Evolutionary conservation across 768 basidiomycete species (phyloP).

Genomic region (Mrakia gelida): DNA sequence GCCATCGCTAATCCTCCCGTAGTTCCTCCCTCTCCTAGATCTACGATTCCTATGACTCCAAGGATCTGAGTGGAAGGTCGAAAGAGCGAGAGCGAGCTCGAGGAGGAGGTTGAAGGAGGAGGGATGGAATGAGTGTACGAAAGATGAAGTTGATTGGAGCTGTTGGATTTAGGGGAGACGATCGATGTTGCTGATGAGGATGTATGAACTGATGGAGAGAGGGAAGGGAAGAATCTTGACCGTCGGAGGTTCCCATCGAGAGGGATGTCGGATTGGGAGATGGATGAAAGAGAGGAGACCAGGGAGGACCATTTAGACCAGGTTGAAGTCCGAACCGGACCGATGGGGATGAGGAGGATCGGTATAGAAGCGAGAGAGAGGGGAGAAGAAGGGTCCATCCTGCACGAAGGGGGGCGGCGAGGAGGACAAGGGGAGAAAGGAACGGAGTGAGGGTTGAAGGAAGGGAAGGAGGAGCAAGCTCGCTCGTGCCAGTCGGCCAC

Average conservation of each 20-base stretch:
- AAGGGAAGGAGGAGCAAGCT: background rate
- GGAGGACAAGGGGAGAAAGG: background rate
- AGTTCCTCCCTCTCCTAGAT: conserved; percentile 43
- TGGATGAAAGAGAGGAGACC: conserved; percentile 62
- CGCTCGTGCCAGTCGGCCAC: background rate
- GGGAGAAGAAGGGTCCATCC: conserved; percentile 35
- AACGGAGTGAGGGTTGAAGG: background rate
- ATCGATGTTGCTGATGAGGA: background rate
- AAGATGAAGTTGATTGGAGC: conserved; percentile 57
- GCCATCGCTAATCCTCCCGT: conserved; percentile 36
- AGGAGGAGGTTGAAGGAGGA: conserved; percentile 55
- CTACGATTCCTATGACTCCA: conserved; percentile 81
- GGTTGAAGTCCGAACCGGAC: conserved; percentile 60
- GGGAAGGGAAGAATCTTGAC: conserved; percentile 25
- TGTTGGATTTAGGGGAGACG: conserved; percentile 15
- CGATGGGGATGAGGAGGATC: conserved; percentile 81
- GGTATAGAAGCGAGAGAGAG: conserved; percentile 73
- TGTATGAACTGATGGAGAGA: background rate
- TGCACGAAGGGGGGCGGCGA: background rate
- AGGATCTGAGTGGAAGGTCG: conserved; percentile 65
- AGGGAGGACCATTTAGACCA: conserved; percentile 72
- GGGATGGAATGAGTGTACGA: conserved; percentile 58
- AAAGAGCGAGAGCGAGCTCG: conserved; percentile 55
- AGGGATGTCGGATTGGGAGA: conserved; percentile 78
- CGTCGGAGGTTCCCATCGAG: conserved; percentile 48